These are phyloP conservation scores for Cryptomeria japonica DNA, from an alignment of 75 land plant genomes.

Conservation along the genomic window DNA sequence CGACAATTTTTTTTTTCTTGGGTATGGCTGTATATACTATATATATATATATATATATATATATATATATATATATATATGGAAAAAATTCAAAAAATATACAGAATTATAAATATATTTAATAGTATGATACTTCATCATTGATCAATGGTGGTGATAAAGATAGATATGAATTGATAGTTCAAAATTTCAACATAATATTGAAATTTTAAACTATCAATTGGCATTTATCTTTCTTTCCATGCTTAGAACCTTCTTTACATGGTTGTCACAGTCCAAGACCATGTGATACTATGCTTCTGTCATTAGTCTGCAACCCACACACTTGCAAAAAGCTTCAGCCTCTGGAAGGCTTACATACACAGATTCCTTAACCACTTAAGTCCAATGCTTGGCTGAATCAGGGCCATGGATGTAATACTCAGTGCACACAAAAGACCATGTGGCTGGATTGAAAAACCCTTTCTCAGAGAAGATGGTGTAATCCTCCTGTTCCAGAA, in stretches of 20 bases:
- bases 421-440: slow-evolving; percentile 24
- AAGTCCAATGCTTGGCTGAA: slow-evolving; percentile 24
- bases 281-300: slow-evolving; percentile 36
- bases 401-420: slow-evolving; percentile 19
- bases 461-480: slow-evolving; percentile 19
- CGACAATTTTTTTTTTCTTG: too few relatives aligned
- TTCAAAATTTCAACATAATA: too few relatives aligned
- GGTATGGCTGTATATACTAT: too few relatives aligned
- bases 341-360: slow-evolving; percentile 46
- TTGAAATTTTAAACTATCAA: too few relatives aligned
- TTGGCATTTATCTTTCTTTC: too few relatives aligned
- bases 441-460: slow-evolving; percentile 29
- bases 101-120: too few relatives aligned
- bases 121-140: too few relatives aligned
- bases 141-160: too few relatives aligned
- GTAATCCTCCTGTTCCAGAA: slow-evolving; percentile 31
- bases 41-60: too few relatives aligned
- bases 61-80: too few relatives aligned
- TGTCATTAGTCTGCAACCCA: slow-evolving; percentile 28
- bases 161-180: too few relatives aligned
- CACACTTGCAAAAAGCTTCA: slow-evolving; percentile 43
- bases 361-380: slow-evolving; percentile 26
- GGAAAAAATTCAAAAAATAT: too few relatives aligned
- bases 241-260: not conserved
- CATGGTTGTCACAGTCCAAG: slow-evolving; percentile 4